Percentiles rank a stretch among this genome's conserved stretches.
Evolutionary conservation across 2,329 filamentous ascomycete species (phyloP).

Genomic region (Emmonsiellopsis sp.): DNA sequence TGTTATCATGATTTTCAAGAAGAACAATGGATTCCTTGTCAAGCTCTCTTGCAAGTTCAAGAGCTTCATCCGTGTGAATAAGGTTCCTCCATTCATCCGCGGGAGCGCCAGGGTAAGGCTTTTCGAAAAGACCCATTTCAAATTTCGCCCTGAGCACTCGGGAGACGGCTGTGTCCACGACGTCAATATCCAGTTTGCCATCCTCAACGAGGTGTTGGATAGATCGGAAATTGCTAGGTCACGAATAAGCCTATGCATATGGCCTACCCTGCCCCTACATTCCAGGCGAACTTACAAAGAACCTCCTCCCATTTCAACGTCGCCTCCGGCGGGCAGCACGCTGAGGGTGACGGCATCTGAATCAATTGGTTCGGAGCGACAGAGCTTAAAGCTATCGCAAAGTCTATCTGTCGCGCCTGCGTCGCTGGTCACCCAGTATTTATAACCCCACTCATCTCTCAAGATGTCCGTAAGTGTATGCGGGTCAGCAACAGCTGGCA

Average conservation of each 20-base stretch:
- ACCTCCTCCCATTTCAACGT: constrained; percentile 68
- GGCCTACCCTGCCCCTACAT: too few species aligned
- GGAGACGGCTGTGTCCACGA: constrained; percentile 58
- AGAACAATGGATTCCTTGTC: constrained; percentile 56
- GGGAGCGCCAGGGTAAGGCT: constrained; percentile 53
- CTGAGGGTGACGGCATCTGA: constrained; percentile 55
- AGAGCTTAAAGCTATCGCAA: constrained; percentile 56
- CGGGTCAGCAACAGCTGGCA: constrained; percentile 57
- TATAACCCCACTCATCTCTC: constrained; percentile 61
- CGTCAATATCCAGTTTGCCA: constrained; percentile 49
- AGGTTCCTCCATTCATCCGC: constrained; percentile 46
- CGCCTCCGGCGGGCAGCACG: constrained; percentile 58
- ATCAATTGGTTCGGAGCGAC: constrained; percentile 50
- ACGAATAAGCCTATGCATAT: neutral
- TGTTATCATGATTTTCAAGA: constrained; percentile 48
- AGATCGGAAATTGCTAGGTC: constrained; percentile 47
- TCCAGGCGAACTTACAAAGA: constrained; percentile 36
- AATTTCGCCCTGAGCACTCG: constrained; percentile 61
- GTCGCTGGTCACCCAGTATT: constrained; percentile 57
- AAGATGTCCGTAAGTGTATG: constrained; percentile 60
- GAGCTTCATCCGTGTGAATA: constrained; percentile 52
- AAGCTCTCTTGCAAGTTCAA: constrained; percentile 51
- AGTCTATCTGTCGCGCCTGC: constrained; percentile 62
- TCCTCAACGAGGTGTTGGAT: constrained; percentile 56
- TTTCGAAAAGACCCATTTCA: constrained; percentile 60